Evolutionary conservation across 2,329 filamentous ascomycete genomes (phyloP).

Genomic region (Fusarium brachygibbosum): DNA sequence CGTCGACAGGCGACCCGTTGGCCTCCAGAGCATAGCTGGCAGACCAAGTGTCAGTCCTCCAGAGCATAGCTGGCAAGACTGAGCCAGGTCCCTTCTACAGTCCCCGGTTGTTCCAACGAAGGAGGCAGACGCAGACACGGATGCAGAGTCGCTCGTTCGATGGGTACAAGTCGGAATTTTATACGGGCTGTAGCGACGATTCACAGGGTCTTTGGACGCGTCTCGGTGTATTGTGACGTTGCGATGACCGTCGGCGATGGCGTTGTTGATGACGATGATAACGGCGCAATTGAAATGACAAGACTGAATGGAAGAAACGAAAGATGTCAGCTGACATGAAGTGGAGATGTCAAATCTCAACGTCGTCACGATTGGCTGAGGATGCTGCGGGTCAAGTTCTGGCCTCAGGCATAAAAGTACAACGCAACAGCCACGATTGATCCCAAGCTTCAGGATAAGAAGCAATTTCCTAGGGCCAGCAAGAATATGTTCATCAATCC

Average conservation of each 20-base stretch:
- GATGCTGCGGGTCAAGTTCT: rapidly evolving
- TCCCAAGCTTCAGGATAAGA: not conserved
- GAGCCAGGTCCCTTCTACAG: conserved; percentile 10
- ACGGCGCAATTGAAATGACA: not conserved
- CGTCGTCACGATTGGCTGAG: not conserved
- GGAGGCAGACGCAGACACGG: not conserved
- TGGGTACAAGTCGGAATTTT: conserved; percentile 10
- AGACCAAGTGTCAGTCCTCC: conserved; percentile 1
- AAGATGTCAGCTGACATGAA: not conserved
- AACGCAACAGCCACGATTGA: not conserved
- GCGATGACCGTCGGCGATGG: not conserved
- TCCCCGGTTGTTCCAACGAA: conserved; percentile 19
- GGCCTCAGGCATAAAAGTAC: not conserved
- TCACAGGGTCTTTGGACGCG: not conserved
- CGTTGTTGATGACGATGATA: not conserved
- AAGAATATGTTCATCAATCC: too few relatives aligned
- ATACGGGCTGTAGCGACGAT: not conserved
- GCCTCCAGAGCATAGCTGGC: conserved; percentile 10
- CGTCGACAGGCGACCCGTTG: conserved; percentile 15
- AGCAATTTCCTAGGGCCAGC: too few relatives aligned
- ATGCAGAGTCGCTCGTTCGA: conserved; percentile 6
- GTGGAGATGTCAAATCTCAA: not conserved
- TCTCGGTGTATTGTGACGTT: not conserved
- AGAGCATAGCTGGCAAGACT: conserved; percentile 7
- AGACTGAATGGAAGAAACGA: not conserved